Percentiles rank a stretch among this genome's conserved stretches.
Conservation (phyloP, 2,329 filamentous ascomycete genomes). For the Penicillium palitans region DNA sequence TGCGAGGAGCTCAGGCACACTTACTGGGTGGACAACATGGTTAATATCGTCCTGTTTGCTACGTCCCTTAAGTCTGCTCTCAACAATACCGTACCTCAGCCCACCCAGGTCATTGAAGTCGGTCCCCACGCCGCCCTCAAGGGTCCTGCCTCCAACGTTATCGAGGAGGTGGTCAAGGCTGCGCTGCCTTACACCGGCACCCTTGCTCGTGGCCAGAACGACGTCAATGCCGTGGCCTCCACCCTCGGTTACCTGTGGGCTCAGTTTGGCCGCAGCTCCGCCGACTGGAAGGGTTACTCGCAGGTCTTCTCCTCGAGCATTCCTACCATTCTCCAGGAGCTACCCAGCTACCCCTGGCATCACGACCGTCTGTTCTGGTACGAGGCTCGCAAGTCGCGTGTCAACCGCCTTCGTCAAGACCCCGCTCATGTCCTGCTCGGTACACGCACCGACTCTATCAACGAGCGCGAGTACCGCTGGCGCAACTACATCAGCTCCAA, state of each 20-base stretch:
- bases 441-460: slow-evolving; percentile 1
- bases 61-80: slow-evolving; percentile 22
- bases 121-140: slow-evolving; percentile 38
- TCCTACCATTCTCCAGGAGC: not conserved
- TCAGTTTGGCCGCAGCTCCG: slow-evolving; percentile 9
- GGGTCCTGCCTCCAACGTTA: slow-evolving; percentile 24
- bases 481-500: slow-evolving; percentile 45
- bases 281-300: not conserved
- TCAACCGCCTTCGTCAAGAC: not conserved
- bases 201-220: not conserved
- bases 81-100: not conserved
- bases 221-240: not conserved
- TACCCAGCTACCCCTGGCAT: slow-evolving; percentile 20
- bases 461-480: slow-evolving; percentile 36
- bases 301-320: not conserved
- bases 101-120: slow-evolving; percentile 29
- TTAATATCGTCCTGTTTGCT: slow-evolving; percentile 17
- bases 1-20: slow-evolving; percentile 1
- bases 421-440: slow-evolving; percentile 9
- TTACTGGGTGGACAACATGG: slow-evolving; percentile 27
- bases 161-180: slow-evolving; percentile 1
- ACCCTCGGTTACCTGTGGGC: slow-evolving; percentile 1
- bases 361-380: slow-evolving; percentile 9
- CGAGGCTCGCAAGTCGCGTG: not conserved
- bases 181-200: slow-evolving; percentile 10